Evolutionary conservation across 352 stramenopile genomes (phyloP), one percentile per base, ranked within the genome.

Genomic region (Pythium rhizo-oryzae): DNA sequence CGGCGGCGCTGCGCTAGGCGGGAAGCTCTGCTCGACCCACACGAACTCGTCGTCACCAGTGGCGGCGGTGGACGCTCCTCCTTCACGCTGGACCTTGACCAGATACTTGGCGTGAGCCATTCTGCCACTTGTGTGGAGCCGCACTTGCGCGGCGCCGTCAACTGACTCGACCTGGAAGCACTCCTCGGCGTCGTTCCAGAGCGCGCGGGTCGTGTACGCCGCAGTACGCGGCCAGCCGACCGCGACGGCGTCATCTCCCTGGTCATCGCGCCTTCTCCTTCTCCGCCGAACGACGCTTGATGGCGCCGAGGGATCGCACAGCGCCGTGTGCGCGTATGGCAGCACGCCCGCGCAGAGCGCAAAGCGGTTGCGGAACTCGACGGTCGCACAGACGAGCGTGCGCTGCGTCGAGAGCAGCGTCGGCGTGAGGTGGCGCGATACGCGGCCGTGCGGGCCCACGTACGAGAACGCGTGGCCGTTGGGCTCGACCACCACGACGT

Each of bases 121-220:
- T 18, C 54, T 65, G 0, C 62, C 69, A 24, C 62, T 71, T 3
- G 52, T 46, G 28, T 71, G 51, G 2, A 75, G 54, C 44, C 35
- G 55, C 30, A 75, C 74, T 52, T 77, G 76, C 23, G 83, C 82
- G 9, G 76, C 73, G 23, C 85, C 82, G n/a, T 92, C 85, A 19
- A 90, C 77, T 15, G 85, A 93, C 49, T 81, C 74, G 58, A 93
- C 75, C 62, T 90, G 75, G 28, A 89, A 90, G 15, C 74, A 55
- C 35, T 73, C 67, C 8, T 69, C 62, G 19, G 65, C 19, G 16
- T 62, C 33, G 49, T 90, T 67, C 65, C 70, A 79, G 68, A 44
- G 80, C 54, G 52, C 61, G 75, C 9, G 62, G 58, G 30, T 72
- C 59, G 44, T 65, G 63, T 39, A 85, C 9, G 62, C 15, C 37